Percentiles rank a stretch among this genome's conserved stretches.
These are phyloP conservation scores for Crithidia fasciculata DNA, from an alignment of 208 protist genomes.

Conservation along the genomic window DNA sequence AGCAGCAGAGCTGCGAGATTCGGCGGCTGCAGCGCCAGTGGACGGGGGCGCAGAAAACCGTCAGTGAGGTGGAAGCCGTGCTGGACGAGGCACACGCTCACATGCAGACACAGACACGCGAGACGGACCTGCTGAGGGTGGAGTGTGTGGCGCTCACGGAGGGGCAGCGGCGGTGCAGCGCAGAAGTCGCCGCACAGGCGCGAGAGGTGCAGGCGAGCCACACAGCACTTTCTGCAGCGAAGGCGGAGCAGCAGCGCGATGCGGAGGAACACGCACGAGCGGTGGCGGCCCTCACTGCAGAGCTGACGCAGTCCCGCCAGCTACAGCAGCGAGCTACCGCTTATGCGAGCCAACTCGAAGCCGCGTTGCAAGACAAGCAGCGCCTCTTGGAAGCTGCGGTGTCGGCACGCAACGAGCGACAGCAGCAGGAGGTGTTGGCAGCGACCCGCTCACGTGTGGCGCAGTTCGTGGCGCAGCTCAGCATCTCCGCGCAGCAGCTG, in stretches of 20 bases:
- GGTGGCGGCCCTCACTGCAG: slow-evolving; percentile 12
- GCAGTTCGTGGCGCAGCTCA: slow-evolving; percentile 17
- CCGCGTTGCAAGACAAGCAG: slow-evolving; percentile 24
- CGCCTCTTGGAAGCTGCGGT: background rate
- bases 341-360: slow-evolving; percentile 14
- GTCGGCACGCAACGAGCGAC: background rate
- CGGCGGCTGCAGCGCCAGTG: slow-evolving; percentile 15
- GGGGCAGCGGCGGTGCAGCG: background rate
- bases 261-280: slow-evolving; percentile 1
- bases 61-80: slow-evolving; percentile 17
- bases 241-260: slow-evolving; percentile 2
- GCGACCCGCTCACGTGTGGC: slow-evolving; percentile 13
- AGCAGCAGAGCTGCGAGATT: slow-evolving; percentile 21
- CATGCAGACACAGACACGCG: background rate
- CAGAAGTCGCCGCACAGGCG: background rate
- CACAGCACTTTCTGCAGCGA: background rate
- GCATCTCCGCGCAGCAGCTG: slow-evolving; percentile 12
- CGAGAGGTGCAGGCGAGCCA: slow-evolving; percentile 1
- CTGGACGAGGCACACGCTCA: slow-evolving; percentile 13
- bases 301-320: slow-evolving; percentile 22
- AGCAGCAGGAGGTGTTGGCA: slow-evolving; percentile 4
- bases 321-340: slow-evolving; percentile 25
- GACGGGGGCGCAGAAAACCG: slow-evolving; percentile 16
- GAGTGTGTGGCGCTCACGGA: slow-evolving; percentile 25
- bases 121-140: slow-evolving; percentile 7